These are phyloP conservation scores for Sarocladiaceae sp. DNA, from an alignment of 2,329 filamentous ascomycete species.

Conservation along the genomic window DNA sequence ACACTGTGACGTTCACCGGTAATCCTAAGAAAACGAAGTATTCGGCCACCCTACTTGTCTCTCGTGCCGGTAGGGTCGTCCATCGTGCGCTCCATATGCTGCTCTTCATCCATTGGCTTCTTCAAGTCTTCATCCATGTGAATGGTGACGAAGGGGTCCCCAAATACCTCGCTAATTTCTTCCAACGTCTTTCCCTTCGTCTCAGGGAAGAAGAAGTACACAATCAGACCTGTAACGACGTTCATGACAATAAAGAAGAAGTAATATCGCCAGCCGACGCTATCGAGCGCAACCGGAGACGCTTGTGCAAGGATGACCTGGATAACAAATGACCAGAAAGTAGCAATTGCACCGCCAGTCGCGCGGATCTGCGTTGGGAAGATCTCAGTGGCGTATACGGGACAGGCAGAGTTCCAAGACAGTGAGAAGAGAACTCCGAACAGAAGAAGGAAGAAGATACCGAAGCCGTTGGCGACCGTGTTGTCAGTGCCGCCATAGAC, in stretches of 20 bases:
- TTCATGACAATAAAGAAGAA: conserved; percentile 16
- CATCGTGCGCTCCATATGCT: not conserved
- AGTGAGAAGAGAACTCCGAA: conserved; percentile 13
- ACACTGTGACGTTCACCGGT: too few relatives aligned
- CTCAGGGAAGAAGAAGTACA: conserved; percentile 51
- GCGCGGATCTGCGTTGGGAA: conserved; percentile 22
- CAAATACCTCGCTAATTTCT: conserved; percentile 28
- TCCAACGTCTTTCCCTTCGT: conserved; percentile 50
- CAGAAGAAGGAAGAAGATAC: conserved; percentile 23
- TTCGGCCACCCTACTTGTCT: too few relatives aligned
- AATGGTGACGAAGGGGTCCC: not conserved
- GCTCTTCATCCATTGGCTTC: not conserved
- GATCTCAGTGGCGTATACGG: conserved; percentile 24
- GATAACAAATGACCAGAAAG: not conserved
- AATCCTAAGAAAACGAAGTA: too few relatives aligned
- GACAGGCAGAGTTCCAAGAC: conserved; percentile 19
- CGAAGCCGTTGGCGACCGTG: conserved; percentile 23
- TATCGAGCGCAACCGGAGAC: conserved; percentile 17
- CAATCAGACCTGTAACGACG: conserved; percentile 29
- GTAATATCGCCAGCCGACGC: conserved; percentile 16
- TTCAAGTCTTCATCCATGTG: conserved; percentile 1
- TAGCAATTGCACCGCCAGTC: conserved; percentile 18
- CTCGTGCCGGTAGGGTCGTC: too few relatives aligned
- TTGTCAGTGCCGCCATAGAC: conserved; percentile 15
- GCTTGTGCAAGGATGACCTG: not conserved